phyloP scores from a whole-genome alignment of 2,329 filamentous ascomycete genomes.

The Aspergillus novoparasiticus region DNA sequence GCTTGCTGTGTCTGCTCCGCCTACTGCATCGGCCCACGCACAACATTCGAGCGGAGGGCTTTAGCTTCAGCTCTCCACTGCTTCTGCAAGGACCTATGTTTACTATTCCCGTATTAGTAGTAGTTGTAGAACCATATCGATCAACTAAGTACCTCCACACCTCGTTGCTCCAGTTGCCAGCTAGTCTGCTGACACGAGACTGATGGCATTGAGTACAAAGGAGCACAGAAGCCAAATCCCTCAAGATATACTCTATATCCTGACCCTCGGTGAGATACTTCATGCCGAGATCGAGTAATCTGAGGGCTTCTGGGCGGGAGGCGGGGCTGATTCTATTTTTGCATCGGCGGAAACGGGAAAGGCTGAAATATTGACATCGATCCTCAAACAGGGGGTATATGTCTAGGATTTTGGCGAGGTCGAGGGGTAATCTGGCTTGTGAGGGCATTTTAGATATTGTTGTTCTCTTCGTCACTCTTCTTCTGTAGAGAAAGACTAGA shows the following conservation, averaged over 20 bases:
- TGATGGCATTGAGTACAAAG: neutral
- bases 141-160: neutral
- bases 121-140: neutral
- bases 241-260: neutral
- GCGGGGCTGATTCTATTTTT: neutral
- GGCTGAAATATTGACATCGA: neutral
- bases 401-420: neutral
- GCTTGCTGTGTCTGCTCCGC: neutral
- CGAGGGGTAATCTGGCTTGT: neutral
- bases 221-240: neutral
- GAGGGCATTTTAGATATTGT: neutral
- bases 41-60: neutral
- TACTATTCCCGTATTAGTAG: neutral
- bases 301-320: neutral
- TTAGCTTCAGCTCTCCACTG: neutral
- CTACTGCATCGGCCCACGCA: neutral
- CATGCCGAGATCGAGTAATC: neutral
- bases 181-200: neutral
- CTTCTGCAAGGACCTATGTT: neutral
- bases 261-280: neutral
- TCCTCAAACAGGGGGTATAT: neutral
- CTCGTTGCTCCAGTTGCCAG: neutral
- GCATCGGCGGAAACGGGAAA: neutral
- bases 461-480: neutral
- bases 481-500: too few relatives aligned